Evolutionary conservation across 176 grass and related monocot genomes (phyloP).

Genomic region (Olyra latifolia): DNA sequence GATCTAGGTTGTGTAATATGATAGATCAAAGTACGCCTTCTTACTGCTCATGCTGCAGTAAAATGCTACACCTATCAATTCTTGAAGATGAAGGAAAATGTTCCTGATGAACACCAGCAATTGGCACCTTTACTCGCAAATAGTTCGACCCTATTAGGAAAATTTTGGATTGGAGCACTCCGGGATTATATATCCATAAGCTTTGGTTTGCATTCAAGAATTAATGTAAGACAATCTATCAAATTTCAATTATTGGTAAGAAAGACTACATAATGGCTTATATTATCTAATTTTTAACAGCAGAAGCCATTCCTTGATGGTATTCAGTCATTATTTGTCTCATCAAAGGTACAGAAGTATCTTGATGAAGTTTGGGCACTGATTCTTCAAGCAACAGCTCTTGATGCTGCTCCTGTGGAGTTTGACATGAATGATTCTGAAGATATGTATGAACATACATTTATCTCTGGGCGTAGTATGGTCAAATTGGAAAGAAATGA

Average conservation of each 20-base stretch:
- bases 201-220: constrained; percentile 77
- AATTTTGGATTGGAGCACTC: constrained; percentile 85
- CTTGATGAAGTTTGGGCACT: constrained; percentile 81
- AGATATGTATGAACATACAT: constrained; percentile 40
- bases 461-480: constrained; percentile 85
- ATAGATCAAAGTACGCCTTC: constrained; percentile 88
- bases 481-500: constrained; percentile 67
- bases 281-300: constrained; percentile 47
- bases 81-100: constrained; percentile 64
- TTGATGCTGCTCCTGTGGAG: constrained; percentile 70
- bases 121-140: constrained; percentile 73
- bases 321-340: constrained; percentile 85
- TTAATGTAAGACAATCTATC: constrained; percentile 59
- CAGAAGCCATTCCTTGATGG: constrained; percentile 97
- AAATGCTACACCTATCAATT: constrained; percentile 89
- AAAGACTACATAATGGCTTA: constrained; percentile 10
- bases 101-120: constrained; percentile 82
- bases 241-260: constrained; percentile 20
- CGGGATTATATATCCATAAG: constrained; percentile 82
- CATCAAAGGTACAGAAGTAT: constrained; percentile 77
- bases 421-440: constrained; percentile 48
- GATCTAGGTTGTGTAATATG: constrained; percentile 28
- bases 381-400: constrained; percentile 77
- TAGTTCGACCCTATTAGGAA: constrained; percentile 68
- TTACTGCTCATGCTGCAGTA: constrained; percentile 93